These are phyloP conservation scores for Exophiala spinifera DNA, from an alignment of 2,329 filamentous ascomycete species.

Conservation along the genomic window DNA sequence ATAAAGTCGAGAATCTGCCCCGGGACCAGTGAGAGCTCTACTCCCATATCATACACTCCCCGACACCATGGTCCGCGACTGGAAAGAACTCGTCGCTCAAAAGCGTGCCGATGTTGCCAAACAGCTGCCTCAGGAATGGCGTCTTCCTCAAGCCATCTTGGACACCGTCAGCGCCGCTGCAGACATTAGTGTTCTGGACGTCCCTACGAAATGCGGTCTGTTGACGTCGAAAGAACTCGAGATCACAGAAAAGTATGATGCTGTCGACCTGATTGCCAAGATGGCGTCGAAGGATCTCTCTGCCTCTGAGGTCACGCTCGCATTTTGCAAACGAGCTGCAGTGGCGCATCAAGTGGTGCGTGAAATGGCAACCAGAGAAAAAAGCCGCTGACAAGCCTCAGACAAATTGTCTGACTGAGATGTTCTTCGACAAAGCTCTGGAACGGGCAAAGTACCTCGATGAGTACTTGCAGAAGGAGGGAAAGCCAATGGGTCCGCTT, in stretches of 20 bases:
- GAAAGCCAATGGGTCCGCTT: conserved; percentile 57
- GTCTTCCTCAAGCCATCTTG: conserved; percentile 19
- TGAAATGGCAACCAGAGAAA: conserved; percentile 31
- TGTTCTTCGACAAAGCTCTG: conserved; percentile 46
- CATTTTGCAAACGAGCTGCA: conserved; percentile 43
- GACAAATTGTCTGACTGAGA: conserved; percentile 40
- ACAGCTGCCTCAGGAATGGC: conserved; percentile 31
- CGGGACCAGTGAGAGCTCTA: too few species aligned
- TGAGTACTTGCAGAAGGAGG: conserved; percentile 47
- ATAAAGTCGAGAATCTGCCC: too few species aligned
- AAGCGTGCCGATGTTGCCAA: conserved; percentile 18
- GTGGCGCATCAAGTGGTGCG: conserved; percentile 45
- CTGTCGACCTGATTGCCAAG: conserved; percentile 35
- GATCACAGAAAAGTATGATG: conserved; percentile 50
- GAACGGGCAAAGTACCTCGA: conserved; percentile 60
- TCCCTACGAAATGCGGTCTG: conserved; percentile 44
- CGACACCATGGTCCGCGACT: conserved; percentile 14
- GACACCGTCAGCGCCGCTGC: conserved; percentile 8
- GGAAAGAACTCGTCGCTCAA: conserved; percentile 15
- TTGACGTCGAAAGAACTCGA: conserved; percentile 42
- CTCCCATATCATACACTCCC: not conserved
- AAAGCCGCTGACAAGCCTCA: conserved; percentile 3
- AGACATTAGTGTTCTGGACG: conserved; percentile 15
- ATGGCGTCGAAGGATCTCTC: conserved; percentile 17
- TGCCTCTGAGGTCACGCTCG: conserved; percentile 35